Evolutionary conservation across 164 flowering plant genomes (phyloP).

Genomic region (Hamamelis virginiana): DNA sequence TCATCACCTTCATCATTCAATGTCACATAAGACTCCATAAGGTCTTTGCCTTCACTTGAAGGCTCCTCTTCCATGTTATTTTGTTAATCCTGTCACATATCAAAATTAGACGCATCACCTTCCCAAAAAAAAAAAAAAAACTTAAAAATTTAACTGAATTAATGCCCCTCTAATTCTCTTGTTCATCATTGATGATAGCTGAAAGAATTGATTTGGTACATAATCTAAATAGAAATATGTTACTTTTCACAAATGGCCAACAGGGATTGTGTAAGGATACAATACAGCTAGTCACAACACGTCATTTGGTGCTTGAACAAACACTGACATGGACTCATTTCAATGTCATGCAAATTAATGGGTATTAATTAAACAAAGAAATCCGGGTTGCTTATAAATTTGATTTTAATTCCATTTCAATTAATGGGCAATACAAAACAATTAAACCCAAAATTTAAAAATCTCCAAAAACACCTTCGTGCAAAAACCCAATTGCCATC

Average conservation of each 20-base stretch:
- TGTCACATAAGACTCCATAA: conserved; percentile 26
- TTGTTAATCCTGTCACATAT: conserved; percentile 6
- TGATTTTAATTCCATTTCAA: neutral
- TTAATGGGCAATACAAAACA: neutral
- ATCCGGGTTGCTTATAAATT: neutral
- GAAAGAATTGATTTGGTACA: no score
- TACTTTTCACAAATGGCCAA: neutral
- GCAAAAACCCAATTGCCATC: no score
- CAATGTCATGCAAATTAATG: neutral
- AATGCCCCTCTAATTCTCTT: no score
- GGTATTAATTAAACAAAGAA: neutral
- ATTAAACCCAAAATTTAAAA: neutral
- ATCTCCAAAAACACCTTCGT: neutral
- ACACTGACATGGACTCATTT: neutral
- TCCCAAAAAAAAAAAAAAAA: neutral
- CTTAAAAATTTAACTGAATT: no score
- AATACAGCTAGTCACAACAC: neutral
- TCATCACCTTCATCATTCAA: conserved; percentile 32
- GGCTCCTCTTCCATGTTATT: conserved; percentile 28
- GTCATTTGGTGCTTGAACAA: no score
- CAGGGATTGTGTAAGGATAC: neutral
- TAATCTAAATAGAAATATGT: no score
- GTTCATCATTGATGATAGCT: no score
- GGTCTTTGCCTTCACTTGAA: conserved; percentile 21
- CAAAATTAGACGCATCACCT: neutral